Percentiles rank a stretch among this genome's conserved stretches.
Conservation (phyloP, 352 stramenopile species). For the Phytophthora megakarya region DNA sequence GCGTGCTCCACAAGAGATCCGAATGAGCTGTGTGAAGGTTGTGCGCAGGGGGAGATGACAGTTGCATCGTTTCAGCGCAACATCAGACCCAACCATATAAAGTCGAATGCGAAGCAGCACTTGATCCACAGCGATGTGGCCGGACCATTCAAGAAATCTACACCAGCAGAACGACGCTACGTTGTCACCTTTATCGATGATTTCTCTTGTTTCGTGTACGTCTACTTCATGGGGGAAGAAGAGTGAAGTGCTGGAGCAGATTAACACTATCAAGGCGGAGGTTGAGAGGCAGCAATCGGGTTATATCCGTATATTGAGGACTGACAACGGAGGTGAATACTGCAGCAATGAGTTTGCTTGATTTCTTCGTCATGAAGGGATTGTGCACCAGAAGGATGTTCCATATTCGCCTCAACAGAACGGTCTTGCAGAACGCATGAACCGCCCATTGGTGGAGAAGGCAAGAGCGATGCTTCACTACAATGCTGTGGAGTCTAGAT, state of each 20-base stretch:
- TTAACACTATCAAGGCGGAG: neutral
- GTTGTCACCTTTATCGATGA: no score
- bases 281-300: neutral
- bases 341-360: neutral
- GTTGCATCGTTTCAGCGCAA: neutral
- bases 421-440: neutral
- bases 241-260: neutral
- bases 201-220: neutral
- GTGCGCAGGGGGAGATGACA: neutral
- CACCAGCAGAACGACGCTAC: no score
- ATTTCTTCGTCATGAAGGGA: neutral
- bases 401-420: neutral
- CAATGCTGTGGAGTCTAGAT: neutral
- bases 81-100: neutral
- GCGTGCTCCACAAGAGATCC: neutral
- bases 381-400: neutral
- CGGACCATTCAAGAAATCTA: neutral
- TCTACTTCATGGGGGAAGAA: conserved; percentile 3
- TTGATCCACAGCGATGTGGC: neutral
- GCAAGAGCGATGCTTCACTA: neutral
- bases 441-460: conserved; percentile 1
- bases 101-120: neutral
- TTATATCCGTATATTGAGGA: neutral
- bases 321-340: conserved; percentile 1
- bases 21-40: neutral